Evolutionary conservation across 768 basidiomycete genomes (phyloP).

Genomic region (Podaxis sp.): DNA sequence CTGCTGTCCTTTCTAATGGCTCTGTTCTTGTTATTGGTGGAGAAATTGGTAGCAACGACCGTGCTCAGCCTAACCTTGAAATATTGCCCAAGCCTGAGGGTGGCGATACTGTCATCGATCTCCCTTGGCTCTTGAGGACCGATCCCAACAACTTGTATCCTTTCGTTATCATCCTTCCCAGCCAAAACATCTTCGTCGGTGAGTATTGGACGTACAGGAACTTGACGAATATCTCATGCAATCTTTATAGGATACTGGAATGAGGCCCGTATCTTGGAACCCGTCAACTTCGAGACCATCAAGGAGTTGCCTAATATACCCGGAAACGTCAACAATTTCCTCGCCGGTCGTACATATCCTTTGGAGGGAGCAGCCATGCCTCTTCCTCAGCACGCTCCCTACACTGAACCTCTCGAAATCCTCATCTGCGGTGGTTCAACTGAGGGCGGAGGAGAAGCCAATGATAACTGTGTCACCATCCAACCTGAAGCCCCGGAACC

Average conservation of each 20-base stretch:
- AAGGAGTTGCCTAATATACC: slow-evolving; percentile 68
- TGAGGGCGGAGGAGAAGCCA: slow-evolving; percentile 43
- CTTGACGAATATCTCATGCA: not conserved
- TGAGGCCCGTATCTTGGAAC: slow-evolving; percentile 74
- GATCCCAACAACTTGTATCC: slow-evolving; percentile 83
- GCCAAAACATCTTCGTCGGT: slow-evolving; percentile 70
- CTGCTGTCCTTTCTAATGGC: slow-evolving; percentile 70
- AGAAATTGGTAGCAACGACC: slow-evolving; percentile 66
- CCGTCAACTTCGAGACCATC: slow-evolving; percentile 60
- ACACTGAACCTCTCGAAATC: slow-evolving; percentile 67
- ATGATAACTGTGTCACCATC: slow-evolving; percentile 74
- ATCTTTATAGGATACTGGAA: slow-evolving; percentile 66
- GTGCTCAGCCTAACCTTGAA: slow-evolving; percentile 68
- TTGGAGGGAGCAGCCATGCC: slow-evolving; percentile 70
- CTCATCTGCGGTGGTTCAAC: slow-evolving; percentile 79
- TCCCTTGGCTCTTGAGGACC: slow-evolving; percentile 68
- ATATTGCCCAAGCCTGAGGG: slow-evolving; percentile 66
- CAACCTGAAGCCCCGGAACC: slow-evolving; percentile 61
- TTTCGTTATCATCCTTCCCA: slow-evolving; percentile 70
- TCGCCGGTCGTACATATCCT: slow-evolving; percentile 77
- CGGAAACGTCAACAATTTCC: slow-evolving; percentile 67
- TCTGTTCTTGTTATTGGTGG: slow-evolving; percentile 74
- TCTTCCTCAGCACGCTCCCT: slow-evolving; percentile 69
- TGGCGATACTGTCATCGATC: slow-evolving; percentile 55
- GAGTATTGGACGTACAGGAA: slow-evolving; percentile 18